Evolutionary conservation across 192 early-diverging fungal genomes (phyloP), one percentile per base, ranked within the genome.

Genomic region (Blastocladiella britannica): DNA sequence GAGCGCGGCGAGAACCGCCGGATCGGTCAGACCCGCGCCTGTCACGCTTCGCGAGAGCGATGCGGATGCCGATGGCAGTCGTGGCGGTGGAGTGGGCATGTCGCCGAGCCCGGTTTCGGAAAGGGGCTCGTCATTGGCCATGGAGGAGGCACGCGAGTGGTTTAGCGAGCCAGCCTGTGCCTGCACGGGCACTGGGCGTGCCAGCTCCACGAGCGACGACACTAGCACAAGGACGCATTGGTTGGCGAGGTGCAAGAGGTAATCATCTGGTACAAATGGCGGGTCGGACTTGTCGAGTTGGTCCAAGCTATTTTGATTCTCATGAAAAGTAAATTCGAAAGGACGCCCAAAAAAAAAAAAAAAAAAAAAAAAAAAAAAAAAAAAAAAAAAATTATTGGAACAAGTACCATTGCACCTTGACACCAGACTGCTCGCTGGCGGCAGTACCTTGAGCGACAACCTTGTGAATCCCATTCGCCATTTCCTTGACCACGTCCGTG

Each of bases 241-340:
- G n/a, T 89, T 66, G 0, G 86, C 77, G 9, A 96, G 68, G 58
- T 81, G 83, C 47, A 85, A 81, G 31, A 90, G 60, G 60, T 98
- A 98, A 4, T 82, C 85, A 24, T 91, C 89, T 1, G 95, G 91
- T 24, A 93, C 77, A 0, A 65, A 53, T 4, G 95, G 95, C 23
- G 91, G 83, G 15, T 93, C 91, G 7, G 77, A 69, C 65, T 94
- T 96, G 63, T 98, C 95, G 27, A 98, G 75, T 66, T 90, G 88
- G 68, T 90, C 86, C 55, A 93, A 67, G 63, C 87, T 47, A 47
- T 20, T n/a, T n/a, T n/a, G n/a, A n/a, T n/a, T n/a, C n/a, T n/a
- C n/a, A n/a, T n/a, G n/a, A 37, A 7, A 54, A 37, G 7, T 29
- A 30, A 27, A 29, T 9, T 51, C 9, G 26, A 25, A 25, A 53